These are phyloP conservation scores for Elongisporangium senticosum DNA, from an alignment of 352 stramenopile species.

Conservation along the genomic window DNA sequence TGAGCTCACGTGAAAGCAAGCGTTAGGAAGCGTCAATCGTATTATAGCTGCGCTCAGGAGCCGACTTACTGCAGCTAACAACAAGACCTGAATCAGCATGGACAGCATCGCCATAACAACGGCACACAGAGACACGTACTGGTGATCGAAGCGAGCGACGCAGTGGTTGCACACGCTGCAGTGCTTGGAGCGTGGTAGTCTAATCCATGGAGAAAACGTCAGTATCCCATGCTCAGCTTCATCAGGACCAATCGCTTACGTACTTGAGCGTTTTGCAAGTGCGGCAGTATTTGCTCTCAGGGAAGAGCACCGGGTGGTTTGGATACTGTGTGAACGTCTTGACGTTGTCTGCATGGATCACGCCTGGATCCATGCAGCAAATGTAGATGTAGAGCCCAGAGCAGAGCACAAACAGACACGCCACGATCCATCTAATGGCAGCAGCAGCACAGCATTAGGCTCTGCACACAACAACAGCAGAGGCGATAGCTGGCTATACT, in stretches of 20 bases:
- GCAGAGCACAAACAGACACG: conserved; percentile 47
- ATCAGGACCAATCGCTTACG: conserved; percentile 4
- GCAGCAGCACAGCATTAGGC: conserved; percentile 1
- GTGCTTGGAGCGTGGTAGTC: conserved; percentile 85
- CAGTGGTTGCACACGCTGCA: conserved; percentile 86
- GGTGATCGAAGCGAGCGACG: conserved; percentile 86
- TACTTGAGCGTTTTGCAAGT: conserved; percentile 88
- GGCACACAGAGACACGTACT: conserved; percentile 39
- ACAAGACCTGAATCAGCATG: not conserved
- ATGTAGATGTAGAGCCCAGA: conserved; percentile 63
- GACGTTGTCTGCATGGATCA: conserved; percentile 56
- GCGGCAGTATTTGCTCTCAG: conserved; percentile 70
- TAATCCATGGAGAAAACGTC: conserved; percentile 11
- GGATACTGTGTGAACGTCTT: conserved; percentile 55
- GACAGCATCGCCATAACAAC: too few species aligned
- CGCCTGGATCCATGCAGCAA: conserved; percentile 66
- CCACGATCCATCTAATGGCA: conserved; percentile 31
- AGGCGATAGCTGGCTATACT: conserved; percentile 16
- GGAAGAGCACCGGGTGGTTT: conserved; percentile 75
- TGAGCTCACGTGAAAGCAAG: conserved; percentile 5
- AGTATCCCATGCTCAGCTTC: not conserved
- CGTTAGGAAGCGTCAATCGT: not conserved
- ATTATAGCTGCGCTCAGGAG: not conserved
- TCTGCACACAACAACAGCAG: not conserved
- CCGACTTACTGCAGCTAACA: conserved; percentile 6